A percentile compares a stretch with the other conserved stretches of the same genome.
Evolutionary conservation across 805 yeast genomes (phyloP).

Genomic region (Hanseniaspora nectarophila): DNA sequence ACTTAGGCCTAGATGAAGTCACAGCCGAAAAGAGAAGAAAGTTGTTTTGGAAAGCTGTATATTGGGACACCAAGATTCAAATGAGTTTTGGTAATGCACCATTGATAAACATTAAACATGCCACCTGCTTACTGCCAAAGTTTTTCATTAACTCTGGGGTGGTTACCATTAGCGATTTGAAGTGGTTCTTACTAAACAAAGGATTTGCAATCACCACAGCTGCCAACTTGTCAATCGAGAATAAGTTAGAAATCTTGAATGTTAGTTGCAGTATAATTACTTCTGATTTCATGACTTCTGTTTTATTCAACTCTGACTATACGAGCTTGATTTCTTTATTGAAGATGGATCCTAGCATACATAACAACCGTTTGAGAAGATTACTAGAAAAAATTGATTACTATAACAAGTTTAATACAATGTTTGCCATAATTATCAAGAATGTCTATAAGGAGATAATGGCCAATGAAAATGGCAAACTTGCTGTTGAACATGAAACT

Average conservation of each 20-base stretch:
- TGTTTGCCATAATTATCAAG: conserved; percentile 4
- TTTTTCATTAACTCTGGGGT: conserved; percentile 7
- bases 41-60: conserved; percentile 11
- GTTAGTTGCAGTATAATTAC: neutral
- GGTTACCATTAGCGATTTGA: conserved; percentile 6
- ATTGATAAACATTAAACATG: neutral
- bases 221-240: neutral
- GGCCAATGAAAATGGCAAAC: neutral
- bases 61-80: conserved; percentile 5
- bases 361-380: neutral
- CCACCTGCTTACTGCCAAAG: conserved; percentile 4
- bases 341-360: neutral
- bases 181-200: neutral
- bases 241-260: conserved; percentile 8
- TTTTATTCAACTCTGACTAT: conserved; percentile 1
- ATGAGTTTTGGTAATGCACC: conserved; percentile 5
- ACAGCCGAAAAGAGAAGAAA: conserved; percentile 14
- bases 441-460: neutral
- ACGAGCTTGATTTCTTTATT: neutral
- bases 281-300: conserved; percentile 6
- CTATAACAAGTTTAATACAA: conserved; percentile 4
- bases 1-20: conserved; percentile 7
- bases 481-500: neutral
- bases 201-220: neutral
- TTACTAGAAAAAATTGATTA: neutral